Percentiles rank a stretch among this genome's conserved stretches.
phyloP scores from a whole-genome alignment of 441 rosid genomes.

The Jatropha podagrica region DNA sequence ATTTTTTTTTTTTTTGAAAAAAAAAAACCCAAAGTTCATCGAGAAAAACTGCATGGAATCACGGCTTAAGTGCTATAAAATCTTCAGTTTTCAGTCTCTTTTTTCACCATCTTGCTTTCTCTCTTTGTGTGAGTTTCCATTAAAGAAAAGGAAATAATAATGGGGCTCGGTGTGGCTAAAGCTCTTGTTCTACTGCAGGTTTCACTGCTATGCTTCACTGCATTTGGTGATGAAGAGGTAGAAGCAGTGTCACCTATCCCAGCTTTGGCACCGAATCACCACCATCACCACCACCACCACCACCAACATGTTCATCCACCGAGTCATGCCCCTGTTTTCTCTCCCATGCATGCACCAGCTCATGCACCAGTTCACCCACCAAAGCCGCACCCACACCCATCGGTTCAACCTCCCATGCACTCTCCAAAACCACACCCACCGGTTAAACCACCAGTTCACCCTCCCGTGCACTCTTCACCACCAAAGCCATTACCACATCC shows the following conservation, averaged over 20 bases:
- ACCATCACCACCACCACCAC: neutral
- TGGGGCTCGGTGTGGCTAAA: slow-evolving; percentile 25
- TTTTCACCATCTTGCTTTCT: neutral
- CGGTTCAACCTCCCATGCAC: slow-evolving; percentile 25
- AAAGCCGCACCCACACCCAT: slow-evolving; percentile 11
- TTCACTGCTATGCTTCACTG: slow-evolving; percentile 31
- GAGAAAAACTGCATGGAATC: slow-evolving; percentile 31
- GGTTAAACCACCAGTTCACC: slow-evolving; percentile 22
- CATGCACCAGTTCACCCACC: neutral
- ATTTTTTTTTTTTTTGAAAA: too few relatives aligned
- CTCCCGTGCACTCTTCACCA: slow-evolving; percentile 13
- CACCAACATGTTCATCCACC: slow-evolving; percentile 8
- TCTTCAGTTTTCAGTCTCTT: neutral
- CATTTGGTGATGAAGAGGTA: slow-evolving; percentile 7
- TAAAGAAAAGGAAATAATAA: neutral
- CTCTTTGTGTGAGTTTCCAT: neutral
- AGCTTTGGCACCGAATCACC: slow-evolving; percentile 8
- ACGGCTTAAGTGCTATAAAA: slow-evolving; percentile 32
- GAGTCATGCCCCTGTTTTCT: slow-evolving; percentile 22
- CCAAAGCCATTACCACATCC: slow-evolving; percentile 8
- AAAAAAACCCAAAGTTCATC: slow-evolving; percentile 10
- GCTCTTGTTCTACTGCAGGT: slow-evolving; percentile 26
- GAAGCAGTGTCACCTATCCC: slow-evolving; percentile 23
- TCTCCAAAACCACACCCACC: slow-evolving; percentile 18
- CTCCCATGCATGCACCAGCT: neutral